phyloP scores from a whole-genome alignment of 352 stramenopile genomes.

The Globisporangium polare region DNA sequence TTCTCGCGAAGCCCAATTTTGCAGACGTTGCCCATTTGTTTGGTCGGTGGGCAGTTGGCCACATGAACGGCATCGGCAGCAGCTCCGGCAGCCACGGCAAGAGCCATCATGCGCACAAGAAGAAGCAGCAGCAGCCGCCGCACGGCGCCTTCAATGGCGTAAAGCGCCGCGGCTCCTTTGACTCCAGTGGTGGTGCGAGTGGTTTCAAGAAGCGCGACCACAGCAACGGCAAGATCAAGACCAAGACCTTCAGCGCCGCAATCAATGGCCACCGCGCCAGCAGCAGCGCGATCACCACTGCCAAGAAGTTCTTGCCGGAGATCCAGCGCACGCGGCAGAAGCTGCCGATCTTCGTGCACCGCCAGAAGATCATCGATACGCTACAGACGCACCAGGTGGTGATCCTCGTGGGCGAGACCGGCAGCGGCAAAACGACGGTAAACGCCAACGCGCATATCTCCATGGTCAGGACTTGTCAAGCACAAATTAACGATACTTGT shows the following conservation, averaged over 20 bases:
- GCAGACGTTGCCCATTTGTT: background rate
- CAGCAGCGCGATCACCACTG: conserved; percentile 14
- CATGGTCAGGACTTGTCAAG: no score
- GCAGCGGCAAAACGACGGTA: conserved; percentile 90
- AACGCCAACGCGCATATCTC: no score
- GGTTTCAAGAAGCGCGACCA: conserved; percentile 24
- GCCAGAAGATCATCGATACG: conserved; percentile 59
- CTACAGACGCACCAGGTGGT: conserved; percentile 67
- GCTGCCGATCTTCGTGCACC: conserved; percentile 75
- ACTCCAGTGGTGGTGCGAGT: background rate
- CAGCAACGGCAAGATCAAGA: background rate
- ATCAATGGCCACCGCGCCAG: background rate
- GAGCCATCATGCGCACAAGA: conserved; percentile 1
- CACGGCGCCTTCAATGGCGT: background rate
- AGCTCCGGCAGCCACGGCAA: background rate
- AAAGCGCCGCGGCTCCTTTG: conserved; percentile 11
- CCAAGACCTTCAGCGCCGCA: background rate
- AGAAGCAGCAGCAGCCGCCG: conserved; percentile 1
- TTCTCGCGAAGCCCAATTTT: no score
- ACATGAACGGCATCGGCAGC: conserved; percentile 13
- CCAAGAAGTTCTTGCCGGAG: conserved; percentile 21
- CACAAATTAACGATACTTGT: no score
- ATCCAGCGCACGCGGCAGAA: conserved; percentile 56
- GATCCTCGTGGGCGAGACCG: conserved; percentile 88
- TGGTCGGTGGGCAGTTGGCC: conserved; percentile 1